Evolutionary conservation across 164 flowering plant genomes (phyloP).

Genomic region (Liquidambar formosana): DNA sequence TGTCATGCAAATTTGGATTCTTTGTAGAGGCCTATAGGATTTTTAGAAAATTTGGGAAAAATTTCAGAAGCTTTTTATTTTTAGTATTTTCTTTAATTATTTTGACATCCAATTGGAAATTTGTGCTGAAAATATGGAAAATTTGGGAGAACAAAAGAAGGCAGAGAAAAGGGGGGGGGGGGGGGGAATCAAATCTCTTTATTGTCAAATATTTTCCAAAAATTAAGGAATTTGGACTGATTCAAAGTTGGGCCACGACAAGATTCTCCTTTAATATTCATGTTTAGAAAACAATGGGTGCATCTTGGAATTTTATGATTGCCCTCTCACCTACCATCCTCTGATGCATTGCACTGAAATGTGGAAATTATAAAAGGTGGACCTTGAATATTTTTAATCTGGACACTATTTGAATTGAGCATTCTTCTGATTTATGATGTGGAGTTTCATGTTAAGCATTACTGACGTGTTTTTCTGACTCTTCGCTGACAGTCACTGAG

Average conservation of each 20-base stretch:
- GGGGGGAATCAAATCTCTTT: not conserved
- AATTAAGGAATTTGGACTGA: not conserved
- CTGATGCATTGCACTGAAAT: too few species aligned
- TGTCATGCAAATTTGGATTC: not conserved
- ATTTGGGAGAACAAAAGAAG: not conserved
- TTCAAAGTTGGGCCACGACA: not conserved
- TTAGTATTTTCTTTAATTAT: too few species aligned
- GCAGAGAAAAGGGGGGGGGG: too few species aligned
- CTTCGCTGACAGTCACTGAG: slow-evolving; percentile 67
- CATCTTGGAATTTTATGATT: too few species aligned
- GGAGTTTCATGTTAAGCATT: not conserved
- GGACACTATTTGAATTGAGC: too few species aligned
- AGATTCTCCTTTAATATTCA: too few species aligned
- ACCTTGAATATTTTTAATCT: too few species aligned
- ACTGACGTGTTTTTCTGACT: not conserved
- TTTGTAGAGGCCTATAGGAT: not conserved
- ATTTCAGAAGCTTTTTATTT: not conserved
- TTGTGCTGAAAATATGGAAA: not conserved
- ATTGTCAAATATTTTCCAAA: not conserved
- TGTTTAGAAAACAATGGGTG: too few species aligned
- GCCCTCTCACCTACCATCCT: too few species aligned
- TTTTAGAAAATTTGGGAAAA: not conserved
- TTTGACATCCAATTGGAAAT: not conserved
- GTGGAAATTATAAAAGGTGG: too few species aligned
- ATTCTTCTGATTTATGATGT: too few species aligned